Conservation (phyloP, 2,329 filamentous ascomycete species). For the Dothistroma pini region DNA sequence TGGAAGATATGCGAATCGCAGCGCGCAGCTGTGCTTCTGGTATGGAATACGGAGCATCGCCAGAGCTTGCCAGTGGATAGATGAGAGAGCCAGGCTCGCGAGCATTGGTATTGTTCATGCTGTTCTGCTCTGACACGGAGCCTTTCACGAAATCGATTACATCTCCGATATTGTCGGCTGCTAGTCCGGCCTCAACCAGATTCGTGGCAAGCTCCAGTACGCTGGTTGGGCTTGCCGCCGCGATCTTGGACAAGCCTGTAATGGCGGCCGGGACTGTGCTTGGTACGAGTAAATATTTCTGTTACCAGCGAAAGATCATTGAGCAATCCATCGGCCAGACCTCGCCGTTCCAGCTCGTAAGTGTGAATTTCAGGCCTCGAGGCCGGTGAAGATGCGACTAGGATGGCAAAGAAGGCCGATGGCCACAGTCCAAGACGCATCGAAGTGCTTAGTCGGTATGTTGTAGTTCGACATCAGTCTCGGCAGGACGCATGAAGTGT, state of each 20-base stretch:
- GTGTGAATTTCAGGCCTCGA: neutral
- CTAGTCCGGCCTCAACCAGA: neutral
- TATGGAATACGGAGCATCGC: conserved; percentile 48
- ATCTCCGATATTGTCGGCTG: neutral
- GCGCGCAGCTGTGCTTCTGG: conserved; percentile 45
- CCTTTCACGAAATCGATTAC: neutral
- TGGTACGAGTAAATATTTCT: neutral
- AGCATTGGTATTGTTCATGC: conserved; percentile 25
- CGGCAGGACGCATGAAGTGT: too few species aligned
- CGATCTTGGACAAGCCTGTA: neutral
- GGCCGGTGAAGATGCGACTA: neutral
- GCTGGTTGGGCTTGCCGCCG: neutral
- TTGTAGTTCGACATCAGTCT: too few species aligned
- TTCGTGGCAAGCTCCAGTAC: neutral
- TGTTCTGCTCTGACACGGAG: conserved; percentile 2
- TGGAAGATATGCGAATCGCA: conserved; percentile 49
- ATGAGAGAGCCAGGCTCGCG: conserved; percentile 24
- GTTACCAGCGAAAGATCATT: neutral
- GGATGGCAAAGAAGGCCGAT: neutral
- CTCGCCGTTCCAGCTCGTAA: neutral
- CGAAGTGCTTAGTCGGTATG: too few species aligned
- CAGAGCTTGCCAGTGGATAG: conserved; percentile 36
- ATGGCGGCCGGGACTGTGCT: neutral
- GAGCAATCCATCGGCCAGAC: neutral
- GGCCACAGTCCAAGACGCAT: too few species aligned